These are phyloP conservation scores for Ambrosia artemisiifolia DNA, from an alignment of 129 eudicot species.

Conservation along the genomic window DNA sequence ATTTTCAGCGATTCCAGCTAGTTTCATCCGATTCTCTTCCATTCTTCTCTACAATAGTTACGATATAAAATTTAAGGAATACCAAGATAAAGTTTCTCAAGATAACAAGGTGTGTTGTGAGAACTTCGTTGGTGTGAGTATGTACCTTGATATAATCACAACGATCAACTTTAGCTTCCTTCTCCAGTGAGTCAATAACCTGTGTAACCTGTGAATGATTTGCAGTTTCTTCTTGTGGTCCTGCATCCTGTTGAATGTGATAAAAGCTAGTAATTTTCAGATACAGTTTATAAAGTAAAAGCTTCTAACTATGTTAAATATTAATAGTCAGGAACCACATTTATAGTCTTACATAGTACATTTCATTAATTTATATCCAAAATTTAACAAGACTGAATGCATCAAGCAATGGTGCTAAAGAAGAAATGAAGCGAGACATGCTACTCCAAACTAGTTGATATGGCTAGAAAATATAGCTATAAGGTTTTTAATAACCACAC, in stretches of 20 bases:
- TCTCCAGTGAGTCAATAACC: conserved; percentile 49
- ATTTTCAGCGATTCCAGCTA: conserved; percentile 35
- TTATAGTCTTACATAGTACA: background rate
- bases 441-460: too few relatives aligned
- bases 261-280: background rate
- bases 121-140: conserved; percentile 12
- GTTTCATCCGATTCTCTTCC: conserved; percentile 42
- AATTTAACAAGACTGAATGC: too few relatives aligned
- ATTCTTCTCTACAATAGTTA: conserved; percentile 33
- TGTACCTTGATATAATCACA: conserved; percentile 45
- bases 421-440: too few relatives aligned
- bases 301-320: background rate
- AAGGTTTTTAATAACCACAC: too few relatives aligned
- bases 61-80: background rate
- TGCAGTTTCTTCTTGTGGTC: conserved; percentile 22
- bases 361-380: background rate
- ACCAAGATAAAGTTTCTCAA: background rate
- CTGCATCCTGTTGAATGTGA: conserved; percentile 34
- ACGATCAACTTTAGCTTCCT: conserved; percentile 48
- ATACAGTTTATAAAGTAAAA: background rate
- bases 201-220: conserved; percentile 28
- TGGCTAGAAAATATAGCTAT: too few relatives aligned
- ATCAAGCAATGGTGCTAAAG: too few relatives aligned
- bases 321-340: background rate
- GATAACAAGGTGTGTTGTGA: background rate